Base-by-base conservation (phyloP, 441 rosid genomes). In the Metrosideros polymorpha region DNA sequence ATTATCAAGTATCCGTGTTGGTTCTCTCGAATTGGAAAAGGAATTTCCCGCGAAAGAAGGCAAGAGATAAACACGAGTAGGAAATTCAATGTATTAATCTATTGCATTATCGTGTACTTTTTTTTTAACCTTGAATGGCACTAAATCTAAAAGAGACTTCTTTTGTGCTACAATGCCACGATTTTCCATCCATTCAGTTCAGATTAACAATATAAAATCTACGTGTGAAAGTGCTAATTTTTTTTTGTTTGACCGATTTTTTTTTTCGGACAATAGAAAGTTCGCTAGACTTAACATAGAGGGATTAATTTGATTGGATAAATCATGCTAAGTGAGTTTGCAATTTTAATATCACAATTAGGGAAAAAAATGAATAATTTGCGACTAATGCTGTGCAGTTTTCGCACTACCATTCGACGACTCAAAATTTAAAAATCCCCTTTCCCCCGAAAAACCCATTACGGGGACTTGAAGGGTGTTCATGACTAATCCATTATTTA, bases 31-130 rank as follows among this genome's bases (percentile, higher is more conserved):
- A 32, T 4, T 1, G 6, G 3, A 19, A 66, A 66, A 2, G 4
- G 24, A 18, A 9, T 66, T 35, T 66, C 2, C 6, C 7, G 1
- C 0, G 0, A 66, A 66, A 19, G 27, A 9, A 17, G 14, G 2
- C 2, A 0, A 5, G 45, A 9, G 43, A 32, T 63, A 32, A 32
- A 32, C 43, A 32, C 3, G 7, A 63, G 76, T 32, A 17, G 9
- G 14, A 18, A 30, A 30, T 17, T 30, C 42, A 61, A 61, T 9
- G 42, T 12, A 61, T 29, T 8, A 32, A 17, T 17, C 7, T 61
- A 6, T 61, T 2, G 0, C 8, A 4, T n/a, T 9, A 14, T 57
- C 17, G 0, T 13, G n/a, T 29, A n/a, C 19, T n/a, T 3, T 18
- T 53, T 30, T 57, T n/a, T 27, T 56, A n/a, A 3, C 12, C 6